These are phyloP conservation scores for Penicillium lividum DNA, from an alignment of 495 filamentous ascomycete species.

Conservation along the genomic window DNA sequence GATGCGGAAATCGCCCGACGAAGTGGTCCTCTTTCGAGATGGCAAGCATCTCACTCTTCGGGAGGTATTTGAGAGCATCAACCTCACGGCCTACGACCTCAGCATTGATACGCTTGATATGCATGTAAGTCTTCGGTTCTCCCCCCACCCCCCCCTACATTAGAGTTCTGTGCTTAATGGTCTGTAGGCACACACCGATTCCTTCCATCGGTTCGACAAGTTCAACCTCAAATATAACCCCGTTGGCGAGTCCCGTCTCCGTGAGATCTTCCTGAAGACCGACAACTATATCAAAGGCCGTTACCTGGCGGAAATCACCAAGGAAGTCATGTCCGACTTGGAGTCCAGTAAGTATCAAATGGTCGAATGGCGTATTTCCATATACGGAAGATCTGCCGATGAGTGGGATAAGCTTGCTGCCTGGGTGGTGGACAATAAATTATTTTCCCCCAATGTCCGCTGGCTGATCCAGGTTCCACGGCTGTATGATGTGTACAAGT, in stretches of 20 bases:
- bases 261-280: conserved; percentile 97
- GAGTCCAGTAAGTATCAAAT: conserved; percentile 99
- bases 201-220: conserved; percentile 98
- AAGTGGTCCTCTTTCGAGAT: conserved; percentile 90
- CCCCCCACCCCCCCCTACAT: too few relatives aligned
- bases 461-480: conserved; percentile 97
- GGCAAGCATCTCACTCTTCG: conserved; percentile 86
- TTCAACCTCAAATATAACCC: conserved; percentile 99
- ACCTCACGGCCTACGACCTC: conserved; percentile 92
- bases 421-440: conserved; percentile 98
- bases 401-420: conserved; percentile 98
- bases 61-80: conserved; percentile 97
- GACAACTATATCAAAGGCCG: conserved; percentile 96
- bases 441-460: conserved; percentile 95
- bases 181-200: conserved; percentile 86
- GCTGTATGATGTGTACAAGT: conserved; percentile 94
- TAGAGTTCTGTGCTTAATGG: background rate
- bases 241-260: conserved; percentile 88
- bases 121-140: conserved; percentile 63
- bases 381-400: conserved; percentile 87
- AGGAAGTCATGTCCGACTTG: conserved; percentile 95
- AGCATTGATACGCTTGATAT: conserved; percentile 99
- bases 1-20: conserved; percentile 95
- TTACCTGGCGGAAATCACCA: conserved; percentile 95
- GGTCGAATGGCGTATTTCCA: conserved; percentile 98